phyloP scores from a whole-genome alignment of 371 early-diverging fungal genomes.

The Mortierella sp. region DNA sequence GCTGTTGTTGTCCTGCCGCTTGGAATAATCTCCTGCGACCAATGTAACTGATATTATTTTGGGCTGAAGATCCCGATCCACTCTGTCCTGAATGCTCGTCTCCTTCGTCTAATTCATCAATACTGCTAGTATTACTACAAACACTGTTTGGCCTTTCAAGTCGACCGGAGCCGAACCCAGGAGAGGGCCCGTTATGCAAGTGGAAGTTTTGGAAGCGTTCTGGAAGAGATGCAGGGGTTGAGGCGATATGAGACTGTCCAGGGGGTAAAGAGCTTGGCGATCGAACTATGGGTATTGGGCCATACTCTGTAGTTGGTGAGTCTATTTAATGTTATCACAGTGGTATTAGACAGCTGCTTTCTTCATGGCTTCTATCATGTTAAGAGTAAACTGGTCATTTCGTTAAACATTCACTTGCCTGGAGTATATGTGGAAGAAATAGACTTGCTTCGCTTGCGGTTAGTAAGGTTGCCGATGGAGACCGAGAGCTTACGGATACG shows the following conservation, averaged over 20 bases:
- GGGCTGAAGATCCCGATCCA: constrained; percentile 43
- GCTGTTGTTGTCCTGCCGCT: constrained; percentile 13
- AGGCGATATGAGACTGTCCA: not conserved
- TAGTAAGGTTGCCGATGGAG: constrained; percentile 63
- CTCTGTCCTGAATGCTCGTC: constrained; percentile 30
- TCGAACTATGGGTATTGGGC: constrained; percentile 40
- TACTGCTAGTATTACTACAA: constrained; percentile 47
- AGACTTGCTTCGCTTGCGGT: constrained; percentile 50
- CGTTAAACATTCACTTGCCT: constrained; percentile 14
- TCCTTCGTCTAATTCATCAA: constrained; percentile 45
- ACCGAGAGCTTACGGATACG: constrained; percentile 71
- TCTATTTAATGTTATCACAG: constrained; percentile 12
- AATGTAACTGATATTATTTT: constrained; percentile 35
- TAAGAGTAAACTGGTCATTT: not conserved
- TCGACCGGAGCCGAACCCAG: constrained; percentile 13
- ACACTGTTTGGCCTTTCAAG: constrained; percentile 45
- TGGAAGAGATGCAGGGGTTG: constrained; percentile 34
- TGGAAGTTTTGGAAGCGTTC: constrained; percentile 44
- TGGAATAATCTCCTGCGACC: constrained; percentile 29
- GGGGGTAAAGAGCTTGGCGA: constrained; percentile 23
- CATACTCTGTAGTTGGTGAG: constrained; percentile 36
- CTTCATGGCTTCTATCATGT: not conserved
- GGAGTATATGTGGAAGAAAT: constrained; percentile 35
- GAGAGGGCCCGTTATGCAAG: constrained; percentile 16
- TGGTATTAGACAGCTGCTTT: not conserved